Evolutionary conservation across 1,139 yeast genomes (phyloP).

Genomic region (Geotrichum siamense): DNA sequence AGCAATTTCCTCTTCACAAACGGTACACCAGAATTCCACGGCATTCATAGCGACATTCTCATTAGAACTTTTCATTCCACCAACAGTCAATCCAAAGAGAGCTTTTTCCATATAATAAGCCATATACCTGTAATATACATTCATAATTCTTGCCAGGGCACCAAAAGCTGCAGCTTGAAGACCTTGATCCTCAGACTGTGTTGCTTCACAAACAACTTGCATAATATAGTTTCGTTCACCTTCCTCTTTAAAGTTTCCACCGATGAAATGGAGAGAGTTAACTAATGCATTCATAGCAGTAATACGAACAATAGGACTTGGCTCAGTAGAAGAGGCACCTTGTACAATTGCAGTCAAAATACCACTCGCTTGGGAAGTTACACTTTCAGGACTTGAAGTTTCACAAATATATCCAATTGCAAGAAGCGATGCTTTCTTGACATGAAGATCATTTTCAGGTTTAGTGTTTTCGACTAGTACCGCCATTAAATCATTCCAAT

Average conservation of each 20-base stretch:
- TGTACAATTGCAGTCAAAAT: conserved; percentile 92
- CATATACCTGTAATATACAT: conserved; percentile 82
- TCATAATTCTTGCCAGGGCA: conserved; percentile 88
- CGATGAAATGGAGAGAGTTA: conserved; percentile 83
- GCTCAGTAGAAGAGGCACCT: conserved; percentile 84
- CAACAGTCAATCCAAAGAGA: conserved; percentile 76
- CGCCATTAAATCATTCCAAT: conserved; percentile 84
- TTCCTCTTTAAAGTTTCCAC: conserved; percentile 80
- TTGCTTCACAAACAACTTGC: conserved; percentile 98
- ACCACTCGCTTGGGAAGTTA: conserved; percentile 81
- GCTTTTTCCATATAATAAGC: conserved; percentile 96
- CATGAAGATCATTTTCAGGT: conserved; percentile 64
- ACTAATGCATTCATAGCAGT: conserved; percentile 91
- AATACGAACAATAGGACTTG: conserved; percentile 64
- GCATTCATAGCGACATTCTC: conserved; percentile 97
- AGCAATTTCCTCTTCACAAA: conserved; percentile 92
- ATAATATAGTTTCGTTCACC: conserved; percentile 94
- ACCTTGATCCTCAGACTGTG: conserved; percentile 76
- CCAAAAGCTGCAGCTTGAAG: conserved; percentile 95
- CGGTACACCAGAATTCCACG: conserved; percentile 96
- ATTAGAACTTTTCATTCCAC: conserved; percentile 83
- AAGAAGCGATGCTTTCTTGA: conserved; percentile 79
- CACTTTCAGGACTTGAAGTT: conserved; percentile 79
- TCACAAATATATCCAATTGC: conserved; percentile 96
- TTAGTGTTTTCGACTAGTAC: conserved; percentile 80